These are phyloP conservation scores for Rhizopogon sp. DNA, from an alignment of 768 basidiomycete genomes.

Conservation along the genomic window DNA sequence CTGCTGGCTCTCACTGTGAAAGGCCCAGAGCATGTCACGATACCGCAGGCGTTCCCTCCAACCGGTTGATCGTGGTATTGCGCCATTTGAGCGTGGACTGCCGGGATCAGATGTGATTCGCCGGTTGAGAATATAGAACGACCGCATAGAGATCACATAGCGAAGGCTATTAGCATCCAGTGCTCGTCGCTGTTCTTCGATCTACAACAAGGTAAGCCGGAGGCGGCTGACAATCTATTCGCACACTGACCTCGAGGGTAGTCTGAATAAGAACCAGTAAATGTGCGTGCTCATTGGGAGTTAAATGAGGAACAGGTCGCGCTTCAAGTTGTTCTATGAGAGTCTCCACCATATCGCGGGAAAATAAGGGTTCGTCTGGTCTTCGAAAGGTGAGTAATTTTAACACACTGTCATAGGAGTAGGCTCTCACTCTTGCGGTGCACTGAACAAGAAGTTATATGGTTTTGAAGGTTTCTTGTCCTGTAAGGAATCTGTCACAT, in stretches of 20 bases:
- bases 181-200: constrained; percentile 86
- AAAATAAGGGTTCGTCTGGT: constrained; percentile 52
- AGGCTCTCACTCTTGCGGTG: constrained; percentile 38
- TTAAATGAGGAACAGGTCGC: constrained; percentile 63
- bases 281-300: constrained; percentile 77
- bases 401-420: background rate
- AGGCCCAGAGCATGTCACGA: constrained; percentile 96
- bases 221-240: background rate
- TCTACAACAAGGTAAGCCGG: constrained; percentile 37
- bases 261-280: constrained; percentile 83
- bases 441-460: constrained; percentile 53
- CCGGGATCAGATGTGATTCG: constrained; percentile 46
- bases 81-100: constrained; percentile 39
- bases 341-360: constrained; percentile 50
- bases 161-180: constrained; percentile 90
- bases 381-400: constrained; percentile 25
- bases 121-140: constrained; percentile 81
- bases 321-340: constrained; percentile 64
- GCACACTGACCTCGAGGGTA: constrained; percentile 68
- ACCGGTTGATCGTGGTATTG: constrained; percentile 42
- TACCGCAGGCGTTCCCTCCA: constrained; percentile 78
- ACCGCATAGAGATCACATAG: constrained; percentile 89
- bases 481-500: constrained; percentile 6
- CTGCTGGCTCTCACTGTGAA: constrained; percentile 91
- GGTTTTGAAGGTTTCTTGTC: constrained; percentile 24